phyloP scores from a whole-genome alignment of 2,329 filamentous ascomycete species.

The Eurotiales sp. region DNA sequence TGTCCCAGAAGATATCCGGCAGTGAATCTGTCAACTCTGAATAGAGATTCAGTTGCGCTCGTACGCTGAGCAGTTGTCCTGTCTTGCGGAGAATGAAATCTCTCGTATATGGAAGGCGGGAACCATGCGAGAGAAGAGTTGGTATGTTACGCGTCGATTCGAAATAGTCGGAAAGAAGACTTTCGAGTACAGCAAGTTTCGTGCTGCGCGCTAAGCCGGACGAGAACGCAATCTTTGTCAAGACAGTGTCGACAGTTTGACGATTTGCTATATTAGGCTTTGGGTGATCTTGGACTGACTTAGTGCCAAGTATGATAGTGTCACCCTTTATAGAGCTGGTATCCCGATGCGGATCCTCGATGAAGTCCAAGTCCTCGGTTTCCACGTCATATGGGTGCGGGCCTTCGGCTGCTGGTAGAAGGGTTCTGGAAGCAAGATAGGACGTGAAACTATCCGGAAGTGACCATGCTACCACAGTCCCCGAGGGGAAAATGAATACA shows the following conservation, averaged over 20 bases:
- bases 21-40: slow-evolving; percentile 93
- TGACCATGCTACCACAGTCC: slow-evolving; percentile 90
- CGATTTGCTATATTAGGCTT: slow-evolving; percentile 21
- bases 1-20: slow-evolving; percentile 97
- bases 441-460: slow-evolving; percentile 71
- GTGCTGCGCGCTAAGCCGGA: slow-evolving; percentile 89
- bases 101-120: slow-evolving; percentile 60
- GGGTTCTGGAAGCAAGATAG: slow-evolving; percentile 64
- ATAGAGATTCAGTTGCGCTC: slow-evolving; percentile 93
- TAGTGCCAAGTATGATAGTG: slow-evolving; percentile 82
- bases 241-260: slow-evolving; percentile 57
- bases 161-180: slow-evolving; percentile 76
- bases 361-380: slow-evolving; percentile 84
- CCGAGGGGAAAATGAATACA: slow-evolving; percentile 92
- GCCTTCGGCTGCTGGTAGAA: slow-evolving; percentile 72
- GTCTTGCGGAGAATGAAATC: slow-evolving; percentile 88
- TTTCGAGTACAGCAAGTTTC: slow-evolving; percentile 89
- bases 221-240: slow-evolving; percentile 95
- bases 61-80: slow-evolving; percentile 81
- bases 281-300: slow-evolving; percentile 31
- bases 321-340: slow-evolving; percentile 79
- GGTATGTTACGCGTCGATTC: slow-evolving; percentile 81
- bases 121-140: slow-evolving; percentile 67
- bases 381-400: slow-evolving; percentile 71
- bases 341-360: slow-evolving; percentile 69